These are phyloP conservation scores for Acephala macrosclerotiorum DNA, from an alignment of 2,329 filamentous ascomycete species.

Conservation along the genomic window DNA sequence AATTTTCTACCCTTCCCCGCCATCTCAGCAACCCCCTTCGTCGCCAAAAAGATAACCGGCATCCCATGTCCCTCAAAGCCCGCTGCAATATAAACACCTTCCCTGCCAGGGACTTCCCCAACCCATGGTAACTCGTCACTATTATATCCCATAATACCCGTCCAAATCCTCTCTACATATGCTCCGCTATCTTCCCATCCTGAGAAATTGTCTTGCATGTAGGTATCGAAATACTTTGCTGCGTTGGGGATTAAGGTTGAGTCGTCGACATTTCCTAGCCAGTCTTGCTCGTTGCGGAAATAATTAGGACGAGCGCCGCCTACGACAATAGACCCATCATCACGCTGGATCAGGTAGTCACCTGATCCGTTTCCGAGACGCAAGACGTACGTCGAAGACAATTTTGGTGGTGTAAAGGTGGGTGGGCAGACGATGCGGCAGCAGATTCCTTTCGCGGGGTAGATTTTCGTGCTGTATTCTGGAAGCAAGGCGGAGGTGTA, in stretches of 20 bases:
- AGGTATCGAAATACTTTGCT: conserved; percentile 53
- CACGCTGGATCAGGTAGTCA: conserved; percentile 36
- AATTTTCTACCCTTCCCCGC: conserved; percentile 37
- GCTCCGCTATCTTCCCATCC: conserved; percentile 56
- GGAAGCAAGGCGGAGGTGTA: conserved; percentile 70
- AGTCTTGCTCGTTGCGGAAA: conserved; percentile 40
- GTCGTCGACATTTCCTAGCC: conserved; percentile 56
- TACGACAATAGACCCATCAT: neutral
- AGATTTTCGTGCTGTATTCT: conserved; percentile 56
- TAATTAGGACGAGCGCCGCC: neutral
- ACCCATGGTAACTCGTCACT: conserved; percentile 51
- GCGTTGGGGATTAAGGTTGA: conserved; percentile 50
- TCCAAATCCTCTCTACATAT: conserved; percentile 40
- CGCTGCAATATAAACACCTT: conserved; percentile 51
- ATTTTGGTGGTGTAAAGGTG: conserved; percentile 36
- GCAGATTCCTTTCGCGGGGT: conserved; percentile 60
- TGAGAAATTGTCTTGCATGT: conserved; percentile 55
- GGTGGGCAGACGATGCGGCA: conserved; percentile 40
- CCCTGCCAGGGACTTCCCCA: conserved; percentile 49
- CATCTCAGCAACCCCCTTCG: conserved; percentile 51
- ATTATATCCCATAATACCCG: conserved; percentile 49
- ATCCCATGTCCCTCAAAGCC: conserved; percentile 61
- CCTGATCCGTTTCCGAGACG: conserved; percentile 65
- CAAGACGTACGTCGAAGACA: conserved; percentile 50
- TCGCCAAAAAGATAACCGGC: conserved; percentile 51